A percentile compares a stretch with the other conserved stretches of the same genome.
Conservation (phyloP, 129 eudicot genomes). For the Glebionis coronaria region DNA sequence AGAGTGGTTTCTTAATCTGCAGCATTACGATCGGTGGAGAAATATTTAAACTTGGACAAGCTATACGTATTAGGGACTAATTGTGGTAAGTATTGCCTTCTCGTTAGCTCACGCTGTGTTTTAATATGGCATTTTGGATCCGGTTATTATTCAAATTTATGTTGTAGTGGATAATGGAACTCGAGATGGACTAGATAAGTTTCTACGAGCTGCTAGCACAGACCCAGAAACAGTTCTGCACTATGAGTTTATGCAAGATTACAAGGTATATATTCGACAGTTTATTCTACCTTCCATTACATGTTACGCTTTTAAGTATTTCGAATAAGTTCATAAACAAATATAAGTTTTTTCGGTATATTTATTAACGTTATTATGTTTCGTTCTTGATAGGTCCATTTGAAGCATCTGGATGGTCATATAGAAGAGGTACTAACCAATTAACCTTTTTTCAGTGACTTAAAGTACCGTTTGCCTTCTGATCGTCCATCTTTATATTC, state of each 20-base stretch:
- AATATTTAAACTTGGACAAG: slow-evolving; percentile 87
- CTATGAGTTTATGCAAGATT: slow-evolving; percentile 99
- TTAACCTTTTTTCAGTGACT: slow-evolving; percentile 1
- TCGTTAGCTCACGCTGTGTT: background rate
- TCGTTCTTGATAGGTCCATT: slow-evolving; percentile 63
- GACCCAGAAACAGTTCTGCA: slow-evolving; percentile 98
- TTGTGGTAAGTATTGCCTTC: slow-evolving; percentile 56
- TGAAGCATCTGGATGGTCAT: slow-evolving; percentile 97
- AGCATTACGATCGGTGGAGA: slow-evolving; percentile 94
- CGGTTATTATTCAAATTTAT: slow-evolving; percentile 26
- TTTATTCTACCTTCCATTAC: background rate
- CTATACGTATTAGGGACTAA: slow-evolving; percentile 96
- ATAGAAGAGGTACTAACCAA: slow-evolving; percentile 78
- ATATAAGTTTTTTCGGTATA: background rate
- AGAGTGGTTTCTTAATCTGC: slow-evolving; percentile 78
- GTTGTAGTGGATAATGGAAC: slow-evolving; percentile 88
- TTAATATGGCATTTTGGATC: slow-evolving; percentile 3
- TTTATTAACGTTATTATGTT: background rate
- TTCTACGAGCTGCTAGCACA: slow-evolving; percentile 87
- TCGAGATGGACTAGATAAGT: slow-evolving; percentile 96
- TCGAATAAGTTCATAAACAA: background rate
- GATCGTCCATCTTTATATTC: slow-evolving; percentile 28
- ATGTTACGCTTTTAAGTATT: background rate
- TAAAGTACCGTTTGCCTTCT: slow-evolving; percentile 16
- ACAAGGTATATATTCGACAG: slow-evolving; percentile 52